These are phyloP conservation scores for Craterostigma plantagineum DNA, from an alignment of 257 asterid species.

Conservation along the genomic window DNA sequence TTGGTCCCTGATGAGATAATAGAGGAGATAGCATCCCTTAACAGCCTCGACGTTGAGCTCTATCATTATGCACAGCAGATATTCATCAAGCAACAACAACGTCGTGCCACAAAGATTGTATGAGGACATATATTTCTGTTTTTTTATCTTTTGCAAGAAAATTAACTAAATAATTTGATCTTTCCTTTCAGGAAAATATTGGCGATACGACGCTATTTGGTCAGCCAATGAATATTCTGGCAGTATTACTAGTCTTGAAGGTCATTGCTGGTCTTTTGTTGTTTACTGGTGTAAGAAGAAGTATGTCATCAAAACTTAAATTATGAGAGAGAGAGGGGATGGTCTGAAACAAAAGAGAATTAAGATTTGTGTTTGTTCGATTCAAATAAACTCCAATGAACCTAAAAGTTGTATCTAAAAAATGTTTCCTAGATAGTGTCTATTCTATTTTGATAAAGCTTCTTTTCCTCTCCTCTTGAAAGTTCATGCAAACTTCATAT, in stretches of 20 bases:
- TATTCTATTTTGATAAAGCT: too few relatives aligned
- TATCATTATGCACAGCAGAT: constrained; percentile 51
- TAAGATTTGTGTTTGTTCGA: too few relatives aligned
- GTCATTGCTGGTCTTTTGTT: constrained; percentile 14
- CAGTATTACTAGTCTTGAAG: constrained; percentile 23
- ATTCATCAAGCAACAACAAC: constrained; percentile 38
- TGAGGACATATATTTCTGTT: too few relatives aligned
- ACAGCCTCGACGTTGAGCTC: constrained; percentile 56
- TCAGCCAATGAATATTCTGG: constrained; percentile 10
- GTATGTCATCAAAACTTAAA: constrained; percentile 47
- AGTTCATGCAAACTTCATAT: too few relatives aligned
- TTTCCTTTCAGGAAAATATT: too few relatives aligned
- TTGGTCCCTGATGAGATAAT: constrained; percentile 35
- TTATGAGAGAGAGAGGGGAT: constrained; percentile 9
- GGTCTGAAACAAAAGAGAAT: too few relatives aligned
- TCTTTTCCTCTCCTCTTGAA: too few relatives aligned
- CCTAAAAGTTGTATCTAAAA: too few relatives aligned
- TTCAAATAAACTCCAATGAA: too few relatives aligned
- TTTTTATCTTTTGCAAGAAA: too few relatives aligned
- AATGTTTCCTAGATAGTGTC: too few relatives aligned
- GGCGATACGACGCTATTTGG: too few relatives aligned
- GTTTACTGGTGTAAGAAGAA: constrained; percentile 35
- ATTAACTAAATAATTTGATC: background rate
- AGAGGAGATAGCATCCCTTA: constrained; percentile 48
- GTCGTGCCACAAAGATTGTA: constrained; percentile 17